Conservation (phyloP, 1,284 basidiomycete species). For the Irpex sp. region DNA sequence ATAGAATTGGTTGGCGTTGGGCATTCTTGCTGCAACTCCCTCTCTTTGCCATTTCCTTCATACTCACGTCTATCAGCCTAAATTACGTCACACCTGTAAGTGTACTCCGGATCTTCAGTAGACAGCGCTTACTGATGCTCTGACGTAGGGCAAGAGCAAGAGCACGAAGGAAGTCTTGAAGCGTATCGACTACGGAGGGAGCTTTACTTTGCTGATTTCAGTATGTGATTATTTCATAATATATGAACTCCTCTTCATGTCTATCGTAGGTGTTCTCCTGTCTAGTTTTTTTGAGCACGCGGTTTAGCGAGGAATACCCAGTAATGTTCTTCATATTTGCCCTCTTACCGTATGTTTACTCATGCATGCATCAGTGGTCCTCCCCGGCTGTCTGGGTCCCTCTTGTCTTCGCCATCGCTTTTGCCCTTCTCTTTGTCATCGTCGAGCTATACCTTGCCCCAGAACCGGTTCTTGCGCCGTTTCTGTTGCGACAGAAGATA, state of each 20-base stretch:
- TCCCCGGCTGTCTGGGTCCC: slow-evolving; percentile 55
- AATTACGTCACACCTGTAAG: slow-evolving; percentile 63
- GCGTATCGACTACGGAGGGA: slow-evolving; percentile 67
- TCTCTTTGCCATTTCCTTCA: slow-evolving; percentile 58
- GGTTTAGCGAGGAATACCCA: slow-evolving; percentile 61
- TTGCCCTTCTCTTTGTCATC: slow-evolving; percentile 52
- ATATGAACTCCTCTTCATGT: neutral
- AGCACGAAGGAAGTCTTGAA: slow-evolving; percentile 50
- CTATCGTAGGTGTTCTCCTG: slow-evolving; percentile 54
- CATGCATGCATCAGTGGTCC: slow-evolving; percentile 45
- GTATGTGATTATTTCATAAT: slow-evolving; percentile 35
- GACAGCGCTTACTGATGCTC: neutral
- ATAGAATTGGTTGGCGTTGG: slow-evolving; percentile 74
- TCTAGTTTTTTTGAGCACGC: slow-evolving; percentile 66
- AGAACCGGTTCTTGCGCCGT: slow-evolving; percentile 75
- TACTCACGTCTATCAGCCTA: slow-evolving; percentile 55
- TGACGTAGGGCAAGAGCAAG: slow-evolving; percentile 44
- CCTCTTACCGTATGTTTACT: neutral
- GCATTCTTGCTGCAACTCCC: slow-evolving; percentile 77
- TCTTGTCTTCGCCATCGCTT: slow-evolving; percentile 43
- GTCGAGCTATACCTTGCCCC: slow-evolving; percentile 62
- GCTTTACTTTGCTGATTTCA: slow-evolving; percentile 51
- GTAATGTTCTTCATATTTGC: slow-evolving; percentile 30
- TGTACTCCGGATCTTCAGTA: neutral
- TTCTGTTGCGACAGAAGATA: slow-evolving; percentile 59